These are phyloP conservation scores for Vicia sativa DNA, from an alignment of 306 rosid genomes.

Conservation along the genomic window DNA sequence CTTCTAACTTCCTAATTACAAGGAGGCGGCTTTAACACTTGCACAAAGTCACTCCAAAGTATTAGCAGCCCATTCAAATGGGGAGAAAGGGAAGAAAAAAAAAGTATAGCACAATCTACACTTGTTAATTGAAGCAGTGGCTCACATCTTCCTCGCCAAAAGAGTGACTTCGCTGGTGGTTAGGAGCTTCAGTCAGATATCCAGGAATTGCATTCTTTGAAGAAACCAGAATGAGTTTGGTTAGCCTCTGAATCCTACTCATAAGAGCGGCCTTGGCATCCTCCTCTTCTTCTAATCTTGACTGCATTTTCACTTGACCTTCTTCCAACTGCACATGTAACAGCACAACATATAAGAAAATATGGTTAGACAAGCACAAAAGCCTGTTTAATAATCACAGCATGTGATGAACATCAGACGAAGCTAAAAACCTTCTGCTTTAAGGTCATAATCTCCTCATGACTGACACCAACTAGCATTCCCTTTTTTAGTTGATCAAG, in stretches of 20 bases:
- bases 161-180: slow-evolving; percentile 74
- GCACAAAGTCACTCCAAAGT: not conserved
- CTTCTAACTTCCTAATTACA: slow-evolving; percentile 5
- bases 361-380: slow-evolving; percentile 29
- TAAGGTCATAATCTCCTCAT: slow-evolving; percentile 84
- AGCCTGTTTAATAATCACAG: slow-evolving; percentile 12
- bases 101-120: slow-evolving; percentile 8
- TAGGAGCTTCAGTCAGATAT: slow-evolving; percentile 72
- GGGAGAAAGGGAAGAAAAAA: not conserved
- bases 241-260: slow-evolving; percentile 99
- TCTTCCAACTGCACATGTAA: slow-evolving; percentile 74
- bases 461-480: slow-evolving; percentile 79
- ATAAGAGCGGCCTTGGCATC: slow-evolving; percentile 98
- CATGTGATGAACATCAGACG: slow-evolving; percentile 24
- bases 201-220: slow-evolving; percentile 91
- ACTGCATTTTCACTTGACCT: slow-evolving; percentile 99
- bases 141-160: slow-evolving; percentile 92
- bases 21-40: not conserved
- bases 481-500: slow-evolving; percentile 95
- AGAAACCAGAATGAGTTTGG: slow-evolving; percentile 97
- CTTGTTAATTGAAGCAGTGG: slow-evolving; percentile 36
- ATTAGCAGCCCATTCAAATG: slow-evolving; percentile 10
- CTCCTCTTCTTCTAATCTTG: slow-evolving; percentile 98
- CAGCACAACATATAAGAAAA: slow-evolving; percentile 28
- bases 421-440: slow-evolving; percentile 76